Base-by-base conservation (phyloP, 1,284 basidiomycete genomes). In the Malassezia slooffiae region DNA sequence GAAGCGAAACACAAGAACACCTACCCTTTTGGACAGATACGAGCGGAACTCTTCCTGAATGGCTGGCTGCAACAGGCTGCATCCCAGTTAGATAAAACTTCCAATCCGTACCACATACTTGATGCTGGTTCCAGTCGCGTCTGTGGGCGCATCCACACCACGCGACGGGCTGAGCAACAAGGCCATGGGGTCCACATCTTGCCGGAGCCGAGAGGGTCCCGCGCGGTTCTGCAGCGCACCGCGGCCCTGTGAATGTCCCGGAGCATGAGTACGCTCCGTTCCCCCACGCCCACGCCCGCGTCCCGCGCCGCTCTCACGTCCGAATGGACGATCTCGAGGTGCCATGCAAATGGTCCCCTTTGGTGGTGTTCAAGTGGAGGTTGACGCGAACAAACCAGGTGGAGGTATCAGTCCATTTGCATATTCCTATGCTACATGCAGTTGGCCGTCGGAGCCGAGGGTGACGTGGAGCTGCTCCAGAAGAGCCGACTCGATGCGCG, bases 121-220 rank as follows among this genome's bases (percentile, higher is more conserved):
- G 3, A 23, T 29, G 2, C 11, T 21, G 32, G 5, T 12, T 20
- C 24, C 12, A 26, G 24, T 12, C 24, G n/a, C n/a, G n/a, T n/a
- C 24, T 26, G 24, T 12, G 12, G 24, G 8, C 24, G 17, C 12
- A 16, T 46, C 44, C 9, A 40, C 5, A 3, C 44, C 44, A 7
- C 44, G 24, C n/a, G 44, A 39, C 3, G 44, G 44, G 28, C 38
- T 46, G 11, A 32, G 20, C 4, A 46, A 19, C 22, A 46, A 10
- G 6, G 19, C 26, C 38, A 46, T 30, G 15, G 24, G 17, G n/a
- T 46, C n/a, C 5, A 20, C 10, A 26, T 12, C 24, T 7, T n/a
- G n/a, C n/a, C n/a, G n/a, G n/a, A n/a, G n/a, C n/a, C n/a, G n/a
- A n/a, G n/a, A n/a, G n/a, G n/a, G n/a, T n/a, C n/a, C n/a, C n/a